phyloP scores from a whole-genome alignment of 2,329 filamentous ascomycete species.

The Stagonosporopsis chrysanthemi region DNA sequence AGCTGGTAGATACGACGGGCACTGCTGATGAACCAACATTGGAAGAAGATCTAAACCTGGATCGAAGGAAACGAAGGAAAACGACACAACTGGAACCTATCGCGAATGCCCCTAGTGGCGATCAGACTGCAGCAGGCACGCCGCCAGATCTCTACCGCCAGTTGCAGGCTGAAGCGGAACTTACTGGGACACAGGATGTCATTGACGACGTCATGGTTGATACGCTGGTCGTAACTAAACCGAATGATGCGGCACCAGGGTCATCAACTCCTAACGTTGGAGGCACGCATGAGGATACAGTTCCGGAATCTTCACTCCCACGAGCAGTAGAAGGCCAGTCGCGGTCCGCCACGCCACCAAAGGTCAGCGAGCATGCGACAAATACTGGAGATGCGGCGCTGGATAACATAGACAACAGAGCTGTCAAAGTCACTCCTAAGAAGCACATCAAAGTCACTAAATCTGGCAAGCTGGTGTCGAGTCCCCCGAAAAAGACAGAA shows the following conservation, averaged over 20 bases:
- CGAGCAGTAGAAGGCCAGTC: background rate
- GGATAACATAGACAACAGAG: background rate
- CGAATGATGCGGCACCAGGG: background rate
- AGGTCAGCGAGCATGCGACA: background rate
- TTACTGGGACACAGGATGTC: slow-evolving; percentile 3
- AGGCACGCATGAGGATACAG: background rate
- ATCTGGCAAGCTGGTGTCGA: slow-evolving; percentile 56
- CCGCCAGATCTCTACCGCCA: slow-evolving; percentile 40
- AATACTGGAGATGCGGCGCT: background rate
- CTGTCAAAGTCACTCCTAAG: slow-evolving; percentile 32
- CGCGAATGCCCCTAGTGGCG: background rate
- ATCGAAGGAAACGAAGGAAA: slow-evolving; percentile 49
- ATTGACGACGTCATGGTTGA: slow-evolving; percentile 14
- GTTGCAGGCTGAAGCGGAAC: slow-evolving; percentile 33
- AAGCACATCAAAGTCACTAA: slow-evolving; percentile 53
- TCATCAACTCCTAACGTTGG: slow-evolving; percentile 2
- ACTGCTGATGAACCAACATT: slow-evolving; percentile 14
- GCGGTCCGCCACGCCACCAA: slow-evolving; percentile 4
- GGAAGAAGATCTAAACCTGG: slow-evolving; percentile 41
- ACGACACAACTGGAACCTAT: slow-evolving; percentile 40
- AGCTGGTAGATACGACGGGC: background rate
- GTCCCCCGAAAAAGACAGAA: slow-evolving; percentile 43
- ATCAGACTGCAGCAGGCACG: slow-evolving; percentile 1
- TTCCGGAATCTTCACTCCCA: slow-evolving; percentile 9
- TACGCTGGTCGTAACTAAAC: slow-evolving; percentile 2